Conservation (phyloP, 257 asterid genomes). For the Lantana camara region DNA sequence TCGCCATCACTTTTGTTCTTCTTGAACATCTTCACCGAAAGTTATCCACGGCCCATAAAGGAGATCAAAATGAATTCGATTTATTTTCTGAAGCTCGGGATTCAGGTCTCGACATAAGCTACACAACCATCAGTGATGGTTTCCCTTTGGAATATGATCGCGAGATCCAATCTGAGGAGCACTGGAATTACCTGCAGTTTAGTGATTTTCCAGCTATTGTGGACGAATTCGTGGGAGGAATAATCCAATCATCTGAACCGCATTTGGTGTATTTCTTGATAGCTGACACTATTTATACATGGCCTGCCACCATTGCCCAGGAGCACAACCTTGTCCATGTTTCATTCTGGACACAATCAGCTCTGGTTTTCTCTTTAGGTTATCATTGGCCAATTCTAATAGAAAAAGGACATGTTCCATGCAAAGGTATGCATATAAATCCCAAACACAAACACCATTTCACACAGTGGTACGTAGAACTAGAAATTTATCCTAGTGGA, state of each 20-base stretch:
- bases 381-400: conserved; percentile 16
- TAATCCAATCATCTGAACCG: too few relatives aligned
- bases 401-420: conserved; percentile 31
- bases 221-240: conserved; percentile 31
- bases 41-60: not conserved
- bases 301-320: conserved; percentile 41
- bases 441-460: too few relatives aligned
- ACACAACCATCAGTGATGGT: conserved; percentile 47
- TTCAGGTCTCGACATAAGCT: conserved; percentile 55
- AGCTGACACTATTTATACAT: conserved; percentile 42
- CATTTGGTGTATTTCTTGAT: conserved; percentile 12
- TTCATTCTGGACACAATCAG: conserved; percentile 52
- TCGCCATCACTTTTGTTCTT: conserved; percentile 30
- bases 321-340: conserved; percentile 43
- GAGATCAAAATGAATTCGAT: not conserved
- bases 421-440: conserved; percentile 9
- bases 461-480: too few relatives aligned
- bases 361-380: conserved; percentile 39
- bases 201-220: conserved; percentile 40
- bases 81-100: conserved; percentile 34
- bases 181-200: conserved; percentile 27
- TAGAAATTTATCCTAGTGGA: too few relatives aligned
- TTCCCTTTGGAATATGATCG: conserved; percentile 46
- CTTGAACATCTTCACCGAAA: conserved; percentile 20
- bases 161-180: conserved; percentile 14